A percentile compares a stretch with the other conserved stretches of the same genome.
Conservation (phyloP, 139 green algal genomes). For the Diplosphaera chodatii region DNA sequence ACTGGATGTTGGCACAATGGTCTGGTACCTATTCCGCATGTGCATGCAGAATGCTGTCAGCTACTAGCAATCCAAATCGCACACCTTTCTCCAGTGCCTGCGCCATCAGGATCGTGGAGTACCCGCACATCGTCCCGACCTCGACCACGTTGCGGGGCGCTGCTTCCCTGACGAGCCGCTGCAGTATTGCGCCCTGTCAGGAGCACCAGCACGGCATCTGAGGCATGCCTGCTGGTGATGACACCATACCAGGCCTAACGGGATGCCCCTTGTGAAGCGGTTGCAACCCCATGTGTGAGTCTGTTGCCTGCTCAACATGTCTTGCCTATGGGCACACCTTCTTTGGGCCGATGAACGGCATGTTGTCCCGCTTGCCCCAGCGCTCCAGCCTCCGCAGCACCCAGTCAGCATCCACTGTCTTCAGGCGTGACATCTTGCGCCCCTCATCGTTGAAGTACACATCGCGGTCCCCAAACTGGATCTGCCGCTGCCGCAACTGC, state of each 20-base stretch:
- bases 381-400: conserved; percentile 56
- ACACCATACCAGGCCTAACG: too few relatives aligned
- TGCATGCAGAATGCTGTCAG: too few relatives aligned
- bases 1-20: too few relatives aligned
- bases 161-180: conserved; percentile 34
- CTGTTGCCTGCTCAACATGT: too few relatives aligned
- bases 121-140: conserved; percentile 55
- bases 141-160: conserved; percentile 44
- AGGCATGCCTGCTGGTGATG: too few relatives aligned
- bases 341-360: conserved; percentile 55
- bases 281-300: too few relatives aligned
- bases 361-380: conserved; percentile 48
- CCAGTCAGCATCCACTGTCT: conserved; percentile 61
- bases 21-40: too few relatives aligned
- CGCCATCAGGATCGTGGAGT: conserved; percentile 44
- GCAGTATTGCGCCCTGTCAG: conserved; percentile 31
- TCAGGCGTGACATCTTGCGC: conserved; percentile 53
- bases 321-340: conserved; percentile 37
- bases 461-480: conserved; percentile 49
- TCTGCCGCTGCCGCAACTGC: conserved; percentile 44
- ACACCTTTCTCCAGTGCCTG: conserved; percentile 30
- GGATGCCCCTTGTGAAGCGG: too few relatives aligned
- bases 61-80: too few relatives aligned
- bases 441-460: conserved; percentile 54
- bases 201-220: too few relatives aligned